A percentile compares a stretch with the other conserved stretches of the same genome.
Evolutionary conservation across 2,329 filamentous ascomycete species (phyloP).

Genomic region (Fusarium nisikadoi): DNA sequence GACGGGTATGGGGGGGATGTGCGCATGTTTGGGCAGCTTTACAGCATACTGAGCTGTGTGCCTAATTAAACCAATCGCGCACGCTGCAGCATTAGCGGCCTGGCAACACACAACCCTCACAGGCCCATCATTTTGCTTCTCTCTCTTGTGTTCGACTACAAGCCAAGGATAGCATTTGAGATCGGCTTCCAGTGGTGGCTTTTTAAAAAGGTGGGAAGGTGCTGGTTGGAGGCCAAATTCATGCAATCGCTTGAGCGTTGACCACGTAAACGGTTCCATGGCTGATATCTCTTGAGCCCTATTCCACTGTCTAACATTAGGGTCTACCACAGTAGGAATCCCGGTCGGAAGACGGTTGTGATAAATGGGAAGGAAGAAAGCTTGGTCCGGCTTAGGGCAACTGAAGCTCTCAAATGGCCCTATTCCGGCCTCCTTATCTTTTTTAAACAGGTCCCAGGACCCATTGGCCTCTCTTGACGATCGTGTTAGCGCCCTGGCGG

Average conservation of each 20-base stretch:
- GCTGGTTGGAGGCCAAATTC: constrained; percentile 9
- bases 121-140: neutral
- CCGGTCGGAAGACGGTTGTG: neutral
- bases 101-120: constrained; percentile 18
- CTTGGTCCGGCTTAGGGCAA: constrained; percentile 26
- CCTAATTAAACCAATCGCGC: constrained; percentile 21
- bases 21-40: constrained; percentile 6
- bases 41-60: constrained; percentile 16
- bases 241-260: constrained; percentile 2
- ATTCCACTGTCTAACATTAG: constrained; percentile 8
- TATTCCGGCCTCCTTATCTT: neutral
- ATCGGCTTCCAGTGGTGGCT: neutral
- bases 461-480: neutral
- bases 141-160: constrained; percentile 35
- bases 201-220: constrained; percentile 6
- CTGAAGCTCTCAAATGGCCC: neutral
- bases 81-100: constrained; percentile 31
- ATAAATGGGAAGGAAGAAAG: constrained; percentile 34
- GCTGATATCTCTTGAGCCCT: neutral
- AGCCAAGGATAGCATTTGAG: constrained; percentile 39
- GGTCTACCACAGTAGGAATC: constrained; percentile 1
- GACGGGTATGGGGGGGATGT: constrained; percentile 28
- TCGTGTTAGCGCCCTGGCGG: neutral
- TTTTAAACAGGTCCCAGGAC: neutral
- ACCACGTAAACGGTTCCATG: constrained; percentile 27